A percentile compares a stretch with the other conserved stretches of the same genome.
Conservation (phyloP, 2,329 filamentous ascomycete genomes). For the Rhexocercosporidium sp. region DNA sequence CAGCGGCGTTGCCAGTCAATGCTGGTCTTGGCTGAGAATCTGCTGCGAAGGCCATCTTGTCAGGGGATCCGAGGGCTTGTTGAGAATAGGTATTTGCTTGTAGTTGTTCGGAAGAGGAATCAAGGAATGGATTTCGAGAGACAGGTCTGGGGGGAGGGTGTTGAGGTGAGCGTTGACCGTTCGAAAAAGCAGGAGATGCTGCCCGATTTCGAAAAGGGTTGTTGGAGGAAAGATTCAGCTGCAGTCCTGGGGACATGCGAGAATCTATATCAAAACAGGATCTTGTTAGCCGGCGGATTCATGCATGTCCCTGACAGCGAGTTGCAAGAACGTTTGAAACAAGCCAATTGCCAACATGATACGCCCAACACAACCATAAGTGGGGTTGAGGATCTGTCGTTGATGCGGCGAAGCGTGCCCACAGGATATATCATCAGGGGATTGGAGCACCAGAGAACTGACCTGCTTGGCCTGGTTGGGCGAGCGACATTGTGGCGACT, state of each 20-base stretch:
- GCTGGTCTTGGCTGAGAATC: slow-evolving; percentile 48
- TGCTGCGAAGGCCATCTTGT: slow-evolving; percentile 56
- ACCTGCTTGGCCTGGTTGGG: slow-evolving; percentile 40
- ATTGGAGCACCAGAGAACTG: slow-evolving; percentile 28
- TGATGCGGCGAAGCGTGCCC: slow-evolving; percentile 29
- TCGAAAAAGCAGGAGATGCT: slow-evolving; percentile 58
- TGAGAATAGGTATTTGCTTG: slow-evolving; percentile 20
- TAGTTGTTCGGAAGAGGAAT: slow-evolving; percentile 46
- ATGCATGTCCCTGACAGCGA: slow-evolving; percentile 37
- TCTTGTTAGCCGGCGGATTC: slow-evolving; percentile 38
- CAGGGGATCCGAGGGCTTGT: slow-evolving; percentile 43
- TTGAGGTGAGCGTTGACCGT: slow-evolving; percentile 59
- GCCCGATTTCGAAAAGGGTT: slow-evolving; percentile 81
- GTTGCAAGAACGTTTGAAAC: slow-evolving; percentile 37
- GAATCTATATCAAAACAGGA: slow-evolving; percentile 38
- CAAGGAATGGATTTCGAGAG: slow-evolving; percentile 79
- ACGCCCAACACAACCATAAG: slow-evolving; percentile 37
- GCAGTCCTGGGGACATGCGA: slow-evolving; percentile 57
- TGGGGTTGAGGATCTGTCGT: slow-evolving; percentile 34
- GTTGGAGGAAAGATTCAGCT: slow-evolving; percentile 73
- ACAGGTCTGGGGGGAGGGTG: slow-evolving; percentile 62
- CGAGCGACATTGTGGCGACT: slow-evolving; percentile 39
- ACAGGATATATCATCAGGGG: slow-evolving; percentile 29
- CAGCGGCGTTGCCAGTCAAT: slow-evolving; percentile 61
- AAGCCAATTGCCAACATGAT: slow-evolving; percentile 39